Percentiles rank a stretch among this genome's conserved stretches.
phyloP scores from a whole-genome alignment of 2,329 filamentous ascomycete genomes.

The Blastomyces percursus region DNA sequence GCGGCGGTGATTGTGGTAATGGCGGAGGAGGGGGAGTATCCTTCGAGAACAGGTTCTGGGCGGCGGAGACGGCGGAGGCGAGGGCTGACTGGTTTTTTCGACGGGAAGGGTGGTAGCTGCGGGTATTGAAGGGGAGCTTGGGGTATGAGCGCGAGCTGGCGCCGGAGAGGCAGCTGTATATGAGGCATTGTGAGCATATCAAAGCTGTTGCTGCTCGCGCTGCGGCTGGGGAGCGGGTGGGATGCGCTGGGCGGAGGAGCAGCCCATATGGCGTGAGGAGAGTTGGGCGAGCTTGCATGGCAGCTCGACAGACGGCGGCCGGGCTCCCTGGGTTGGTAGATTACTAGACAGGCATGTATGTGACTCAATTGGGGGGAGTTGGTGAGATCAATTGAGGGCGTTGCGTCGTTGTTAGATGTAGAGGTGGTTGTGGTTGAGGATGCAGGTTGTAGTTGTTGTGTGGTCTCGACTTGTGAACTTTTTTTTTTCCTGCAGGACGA shows the following conservation, averaged over 20 bases:
- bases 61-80: conserved; percentile 41
- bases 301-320: conserved; percentile 2
- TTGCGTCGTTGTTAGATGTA: neutral
- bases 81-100: conserved; percentile 32
- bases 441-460: conserved; percentile 1
- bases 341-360: neutral
- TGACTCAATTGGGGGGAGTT: neutral
- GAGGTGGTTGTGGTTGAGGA: neutral
- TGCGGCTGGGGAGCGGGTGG: conserved; percentile 11
- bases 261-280: conserved; percentile 28
- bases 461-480: neutral
- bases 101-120: conserved; percentile 32
- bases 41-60: conserved; percentile 39
- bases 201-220: conserved; percentile 17
- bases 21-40: conserved; percentile 21
- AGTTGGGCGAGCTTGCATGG: conserved; percentile 30
- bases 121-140: conserved; percentile 16
- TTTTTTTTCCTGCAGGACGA: conserved; percentile 4
- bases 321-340: neutral
- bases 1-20: conserved; percentile 13
- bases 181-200: conserved; percentile 34
- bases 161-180: neutral
- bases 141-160: conserved; percentile 22
- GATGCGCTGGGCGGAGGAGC: conserved; percentile 17
- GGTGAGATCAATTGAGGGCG: neutral